Evolutionary conservation across 371 early-diverging fungal species (phyloP), one percentile per base, ranked within the genome.

Genomic region (Apophysomyces sp.): DNA sequence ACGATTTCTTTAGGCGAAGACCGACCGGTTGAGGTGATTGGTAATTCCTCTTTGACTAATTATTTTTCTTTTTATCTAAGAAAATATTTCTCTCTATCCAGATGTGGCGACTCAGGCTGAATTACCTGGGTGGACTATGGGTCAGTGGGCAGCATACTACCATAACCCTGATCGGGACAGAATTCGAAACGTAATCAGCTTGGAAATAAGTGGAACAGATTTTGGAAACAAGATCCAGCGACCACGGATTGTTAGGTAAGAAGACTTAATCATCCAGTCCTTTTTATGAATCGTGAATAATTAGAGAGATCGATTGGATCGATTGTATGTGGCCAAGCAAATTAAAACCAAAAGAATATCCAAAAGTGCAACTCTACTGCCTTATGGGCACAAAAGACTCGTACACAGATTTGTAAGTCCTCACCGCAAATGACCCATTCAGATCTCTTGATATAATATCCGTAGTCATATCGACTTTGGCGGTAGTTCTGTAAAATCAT

Each of bases 361-460:
- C 97, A 18, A 85, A 85, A 62, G 94, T 94, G 0, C 93, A 94
- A 62, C 76, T 93, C 6, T 95, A 95, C 68, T 95, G 95, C 61
- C 74, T 95, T 59, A 95, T 95, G 96, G 89, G 93, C 52, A 93
- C 93, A 26, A 83, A 86, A 67, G 90, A 91, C 52, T 89, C 92
- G 4, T 95, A 90, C 68, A 95, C 95, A 16, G 95, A 95, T 64
- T 92, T 92, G 90, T 90, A 81, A 74, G 86, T 73, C 1, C 18
- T 13, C 0, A 39, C 66, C 55, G 44, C 59, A 26, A 12, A 6
- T n/a, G 56, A 11, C 4, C 7, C 26, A 6, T 18, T 32, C 15
- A 40, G 40, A 39, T 29, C 18, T 30, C 16, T 52, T 63, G 51
- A 16, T 49, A 16, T 58, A 32, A 11, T 26, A 55, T 27, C 15